Base-by-base conservation (phyloP, 1,284 basidiomycete species). In the Cryptococcus sp. region DNA sequence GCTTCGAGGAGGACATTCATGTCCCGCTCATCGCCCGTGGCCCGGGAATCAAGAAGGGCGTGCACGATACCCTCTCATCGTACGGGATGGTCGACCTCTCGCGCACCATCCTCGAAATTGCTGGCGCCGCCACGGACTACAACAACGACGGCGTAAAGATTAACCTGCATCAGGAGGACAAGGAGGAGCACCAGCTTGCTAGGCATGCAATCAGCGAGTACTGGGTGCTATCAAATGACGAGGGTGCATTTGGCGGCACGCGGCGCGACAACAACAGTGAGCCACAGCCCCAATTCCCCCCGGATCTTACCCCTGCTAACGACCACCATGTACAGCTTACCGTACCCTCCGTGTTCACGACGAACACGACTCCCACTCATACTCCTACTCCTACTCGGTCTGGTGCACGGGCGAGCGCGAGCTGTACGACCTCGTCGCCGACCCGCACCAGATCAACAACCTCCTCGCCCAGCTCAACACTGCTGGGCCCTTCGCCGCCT, bases 401-500 rank as follows among this genome's bases (percentile, higher is more conserved):
- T 74, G 72, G 72, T 74, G 72, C 55, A 72, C 71, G 0, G 71
- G 72, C 39, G 72, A 74, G 48, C 64, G 67, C n/a, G 72, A 74
- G 60, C 63, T 74, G 40, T 72, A 72, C 59, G 61, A 72, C 56
- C 62, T 72, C 20, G 46, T 42, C 46, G 46, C 42, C 20, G 71
- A 72, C 54, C 69, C 72, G 3, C 53, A 70, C 51, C 71, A 72
- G 46, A 57, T 72, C 44, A 36, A 55, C 61, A 74, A 72, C 56
- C 57, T 72, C 6, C 55, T 68, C 24, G 43, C 56, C 12, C 47
- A 52, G 1, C 53, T 66, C 13, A 69, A 69, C 52, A 37, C 50
- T 7, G 20, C 55, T 16, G 66, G 60, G 7, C 24, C 28, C 4
- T 67, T 66, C 39, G 53, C 52, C 13, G 48, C 61, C 0, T 59